These are phyloP conservation scores for Kodamaea fungicola DNA, from an alignment of 1,139 yeast genomes.

Conservation along the genomic window DNA sequence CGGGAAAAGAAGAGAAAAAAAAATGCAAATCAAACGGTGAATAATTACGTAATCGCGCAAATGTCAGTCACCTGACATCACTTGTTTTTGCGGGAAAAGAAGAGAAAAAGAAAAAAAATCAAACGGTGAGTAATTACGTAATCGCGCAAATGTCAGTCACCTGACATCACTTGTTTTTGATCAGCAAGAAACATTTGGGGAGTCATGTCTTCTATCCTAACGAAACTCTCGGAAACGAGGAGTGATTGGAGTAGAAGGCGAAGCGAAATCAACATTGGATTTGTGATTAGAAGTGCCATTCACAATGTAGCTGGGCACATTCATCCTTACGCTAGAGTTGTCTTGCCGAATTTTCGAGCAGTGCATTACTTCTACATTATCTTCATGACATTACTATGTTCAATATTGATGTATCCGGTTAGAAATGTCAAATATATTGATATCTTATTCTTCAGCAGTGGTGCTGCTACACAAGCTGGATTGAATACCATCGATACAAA, in stretches of 20 bases:
- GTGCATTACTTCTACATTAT: conserved; percentile 73
- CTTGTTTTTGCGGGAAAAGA: too few species aligned
- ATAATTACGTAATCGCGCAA: too few species aligned
- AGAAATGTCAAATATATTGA: conserved; percentile 69
- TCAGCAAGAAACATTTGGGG: too few species aligned
- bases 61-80: too few species aligned
- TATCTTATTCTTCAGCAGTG: conserved; percentile 69
- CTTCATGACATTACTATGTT: conserved; percentile 53
- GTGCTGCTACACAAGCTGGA: conserved; percentile 90
- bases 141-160: too few species aligned
- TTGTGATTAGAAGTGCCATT: conserved; percentile 21
- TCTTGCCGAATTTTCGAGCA: conserved; percentile 72
- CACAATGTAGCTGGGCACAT: conserved; percentile 20
- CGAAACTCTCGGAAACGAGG: background rate
- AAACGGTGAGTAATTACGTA: too few species aligned
- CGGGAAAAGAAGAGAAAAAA: too few species aligned
- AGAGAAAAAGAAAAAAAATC: too few species aligned
- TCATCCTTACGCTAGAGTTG: conserved; percentile 45
- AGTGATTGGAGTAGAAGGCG: background rate
- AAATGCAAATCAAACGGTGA: too few species aligned
- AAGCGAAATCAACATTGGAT: conserved; percentile 15
- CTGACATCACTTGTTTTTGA: too few species aligned
- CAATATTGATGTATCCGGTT: conserved; percentile 75
- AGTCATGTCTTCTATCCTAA: too few species aligned
- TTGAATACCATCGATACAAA: conserved; percentile 74